A percentile compares a stretch with the other conserved stretches of the same genome.
phyloP scores from a whole-genome alignment of 495 filamentous ascomycete species.

The Annulohypoxylon bovei region DNA sequence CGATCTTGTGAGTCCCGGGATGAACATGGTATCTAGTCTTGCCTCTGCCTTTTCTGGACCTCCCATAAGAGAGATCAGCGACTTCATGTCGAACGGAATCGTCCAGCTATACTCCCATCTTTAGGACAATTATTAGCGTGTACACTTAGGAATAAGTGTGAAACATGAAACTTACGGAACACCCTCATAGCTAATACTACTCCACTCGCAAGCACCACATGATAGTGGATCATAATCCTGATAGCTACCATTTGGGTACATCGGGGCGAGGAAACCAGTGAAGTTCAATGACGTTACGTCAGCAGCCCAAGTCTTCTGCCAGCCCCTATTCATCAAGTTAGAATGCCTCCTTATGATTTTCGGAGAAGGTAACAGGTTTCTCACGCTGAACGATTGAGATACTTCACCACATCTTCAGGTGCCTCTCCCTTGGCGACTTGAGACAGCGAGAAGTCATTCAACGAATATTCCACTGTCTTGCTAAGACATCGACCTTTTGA shows the following conservation, averaged over 20 bases:
- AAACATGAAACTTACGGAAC: constrained; percentile 48
- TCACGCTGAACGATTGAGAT: constrained; percentile 66
- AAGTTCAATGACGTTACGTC: constrained; percentile 63
- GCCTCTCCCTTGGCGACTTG: constrained; percentile 66
- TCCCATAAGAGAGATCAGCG: constrained; percentile 66
- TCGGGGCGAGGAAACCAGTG: constrained; percentile 71
- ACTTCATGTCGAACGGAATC: constrained; percentile 70
- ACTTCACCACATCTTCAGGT: constrained; percentile 63
- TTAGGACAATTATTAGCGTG: constrained; percentile 1
- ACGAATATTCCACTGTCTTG: constrained; percentile 71
- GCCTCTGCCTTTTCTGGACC: constrained; percentile 64
- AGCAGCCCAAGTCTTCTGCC: constrained; percentile 74
- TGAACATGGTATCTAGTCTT: constrained; percentile 69
- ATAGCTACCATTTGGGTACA: constrained; percentile 62
- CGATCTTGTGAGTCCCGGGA: constrained; percentile 54
- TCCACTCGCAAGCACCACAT: constrained; percentile 74
- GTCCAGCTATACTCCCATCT: constrained; percentile 73
- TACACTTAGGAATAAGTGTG: not conserved
- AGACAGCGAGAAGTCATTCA: constrained; percentile 71
- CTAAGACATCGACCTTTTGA: constrained; percentile 66
- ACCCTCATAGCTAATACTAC: constrained; percentile 65
- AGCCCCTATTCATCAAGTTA: constrained; percentile 52
- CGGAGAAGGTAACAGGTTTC: not conserved
- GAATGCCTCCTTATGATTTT: not conserved
- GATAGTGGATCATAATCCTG: constrained; percentile 64